These are phyloP conservation scores for Suillus placidus DNA, from an alignment of 768 basidiomycete genomes.

Conservation along the genomic window DNA sequence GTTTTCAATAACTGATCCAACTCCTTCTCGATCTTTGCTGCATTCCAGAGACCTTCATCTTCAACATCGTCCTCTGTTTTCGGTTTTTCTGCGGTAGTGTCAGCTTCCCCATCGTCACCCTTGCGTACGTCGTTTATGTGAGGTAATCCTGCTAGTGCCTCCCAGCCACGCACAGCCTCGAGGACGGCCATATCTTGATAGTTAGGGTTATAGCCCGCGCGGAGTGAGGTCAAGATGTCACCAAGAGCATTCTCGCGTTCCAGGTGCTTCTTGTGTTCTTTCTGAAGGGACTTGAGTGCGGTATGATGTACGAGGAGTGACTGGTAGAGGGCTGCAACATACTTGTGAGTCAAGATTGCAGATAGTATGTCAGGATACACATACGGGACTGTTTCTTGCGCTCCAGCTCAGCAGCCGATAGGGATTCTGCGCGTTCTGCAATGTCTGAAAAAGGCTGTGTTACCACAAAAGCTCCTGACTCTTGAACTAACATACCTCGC, in stretches of 20 bases:
- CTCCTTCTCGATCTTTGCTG: conserved; percentile 57
- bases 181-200: conserved; percentile 99
- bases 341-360: conserved; percentile 9
- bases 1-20: conserved; percentile 58
- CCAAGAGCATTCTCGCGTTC: conserved; percentile 78
- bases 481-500: conserved; percentile 50
- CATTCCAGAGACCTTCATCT: conserved; percentile 64
- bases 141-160: conserved; percentile 67
- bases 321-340: conserved; percentile 70
- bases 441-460: conserved; percentile 52
- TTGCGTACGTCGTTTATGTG: conserved; percentile 72
- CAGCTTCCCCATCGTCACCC: conserved; percentile 41
- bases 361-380: conserved; percentile 29
- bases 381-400: conserved; percentile 85
- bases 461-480: neutral
- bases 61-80: conserved; percentile 46
- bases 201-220: conserved; percentile 93
- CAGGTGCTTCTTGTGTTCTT: conserved; percentile 70
- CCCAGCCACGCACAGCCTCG: conserved; percentile 95
- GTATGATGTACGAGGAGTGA: conserved; percentile 72
- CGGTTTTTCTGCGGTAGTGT: conserved; percentile 18
- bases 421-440: conserved; percentile 74
- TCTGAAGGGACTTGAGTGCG: conserved; percentile 76
- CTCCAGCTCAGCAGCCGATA: conserved; percentile 80
- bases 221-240: conserved; percentile 79